Evolutionary conservation across 192 early-diverging fungal species (phyloP).

Genomic region (Dissophora ornata): DNA sequence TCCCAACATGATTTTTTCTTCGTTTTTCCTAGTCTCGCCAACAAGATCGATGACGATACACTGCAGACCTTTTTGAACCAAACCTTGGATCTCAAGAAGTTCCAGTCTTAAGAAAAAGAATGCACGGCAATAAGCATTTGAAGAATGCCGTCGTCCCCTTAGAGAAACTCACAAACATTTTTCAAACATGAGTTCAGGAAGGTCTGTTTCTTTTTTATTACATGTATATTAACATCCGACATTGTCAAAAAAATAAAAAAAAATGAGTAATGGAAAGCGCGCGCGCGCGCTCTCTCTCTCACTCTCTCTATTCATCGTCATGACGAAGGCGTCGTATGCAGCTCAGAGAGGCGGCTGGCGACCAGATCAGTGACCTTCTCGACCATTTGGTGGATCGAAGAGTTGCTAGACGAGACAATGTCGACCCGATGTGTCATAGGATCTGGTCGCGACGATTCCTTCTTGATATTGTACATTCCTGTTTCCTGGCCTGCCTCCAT

Average conservation of each 20-base stretch:
- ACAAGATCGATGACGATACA: constrained; percentile 78
- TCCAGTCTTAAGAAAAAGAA: constrained; percentile 63
- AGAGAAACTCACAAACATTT: too few relatives aligned
- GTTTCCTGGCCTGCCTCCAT: constrained; percentile 27
- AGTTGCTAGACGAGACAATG: constrained; percentile 23
- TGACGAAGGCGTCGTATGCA: not conserved
- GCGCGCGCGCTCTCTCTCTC: too few relatives aligned
- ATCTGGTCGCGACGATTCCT: not conserved
- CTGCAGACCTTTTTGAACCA: constrained; percentile 84
- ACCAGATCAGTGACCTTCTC: constrained; percentile 12
- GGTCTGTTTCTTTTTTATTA: constrained; percentile 1
- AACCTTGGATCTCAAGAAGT: constrained; percentile 86
- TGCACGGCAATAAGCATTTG: not conserved
- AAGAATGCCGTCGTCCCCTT: too few relatives aligned
- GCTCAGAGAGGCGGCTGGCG: constrained; percentile 9
- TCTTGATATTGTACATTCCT: constrained; percentile 7
- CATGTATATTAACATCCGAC: not conserved
- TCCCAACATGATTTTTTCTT: too few relatives aligned
- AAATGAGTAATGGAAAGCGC: too few relatives aligned
- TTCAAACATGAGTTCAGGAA: too few relatives aligned
- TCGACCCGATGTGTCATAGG: constrained; percentile 38
- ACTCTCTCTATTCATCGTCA: not conserved
- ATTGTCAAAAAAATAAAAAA: too few relatives aligned
- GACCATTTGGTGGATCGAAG: constrained; percentile 32
- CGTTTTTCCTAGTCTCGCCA: constrained; percentile 73